Base-by-base conservation (phyloP, 2,329 filamentous ascomycete genomes). In the Penicillium sp. region DNA sequence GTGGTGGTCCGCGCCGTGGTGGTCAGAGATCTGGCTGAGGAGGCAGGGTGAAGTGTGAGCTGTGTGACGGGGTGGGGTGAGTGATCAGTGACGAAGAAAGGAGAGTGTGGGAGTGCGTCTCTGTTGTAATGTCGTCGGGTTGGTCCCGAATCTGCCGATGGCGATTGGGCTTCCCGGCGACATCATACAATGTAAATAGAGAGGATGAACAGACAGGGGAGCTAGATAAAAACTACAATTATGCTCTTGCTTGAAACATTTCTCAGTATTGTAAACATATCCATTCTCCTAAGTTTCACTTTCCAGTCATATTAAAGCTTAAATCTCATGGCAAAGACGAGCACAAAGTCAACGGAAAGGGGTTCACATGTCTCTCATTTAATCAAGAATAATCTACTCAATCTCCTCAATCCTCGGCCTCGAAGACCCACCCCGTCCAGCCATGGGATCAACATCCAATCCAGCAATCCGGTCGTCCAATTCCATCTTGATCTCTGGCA, bases 361-460 rank as follows among this genome's bases (percentile, higher is more conserved):
- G 9, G n/a, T 10, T 10, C 11, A 14, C 7, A 19, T 39, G 3
- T 7, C 33, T 37, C 11, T 39, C 35, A 39, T 3, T 11, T 0
- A 7, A 19, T 39, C 2, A 4, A 4, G 14, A 11, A 5, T 2
- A 7, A 22, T 22, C 50, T 58, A 77, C 56, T 79, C 76, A 60
- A 79, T 76, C 62, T 79, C 76, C 54, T 78, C 74, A 51, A 79
- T 78, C 24, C 68, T 68, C 1, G 74, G 74, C 22, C 64, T 58
- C 21, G 59, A 52, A 24, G 39, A 55, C n/a, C 51, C 58, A 49
- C 52, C 56, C 26, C 47, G 58, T 3, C 63, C 65, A 63, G 68
- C 61, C 53, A 73, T 53, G 13, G 75, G 76, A 58, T 75, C 54
- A 47, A 78, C 62, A 55, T 60, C 58, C 46, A 78, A 60, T 3